Conservation (phyloP, 2,329 filamentous ascomycete genomes). For the Grosmannia serpens region DNA sequence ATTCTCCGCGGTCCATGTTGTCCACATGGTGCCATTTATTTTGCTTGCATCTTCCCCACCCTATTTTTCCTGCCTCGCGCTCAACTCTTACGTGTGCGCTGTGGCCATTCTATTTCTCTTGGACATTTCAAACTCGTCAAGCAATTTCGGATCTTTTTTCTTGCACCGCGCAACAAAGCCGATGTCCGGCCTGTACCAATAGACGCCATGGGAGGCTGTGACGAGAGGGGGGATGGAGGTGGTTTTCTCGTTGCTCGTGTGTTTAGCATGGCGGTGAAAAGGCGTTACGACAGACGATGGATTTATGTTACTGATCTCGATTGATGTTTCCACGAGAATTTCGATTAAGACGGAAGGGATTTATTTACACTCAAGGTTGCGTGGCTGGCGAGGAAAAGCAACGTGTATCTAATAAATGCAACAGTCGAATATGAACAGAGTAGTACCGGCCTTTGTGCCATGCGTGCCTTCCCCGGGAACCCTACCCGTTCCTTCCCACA, state of each 20-base stretch:
- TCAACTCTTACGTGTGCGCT: not conserved
- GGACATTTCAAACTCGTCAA: not conserved
- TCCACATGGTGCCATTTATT: not conserved
- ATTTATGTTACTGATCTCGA: not conserved
- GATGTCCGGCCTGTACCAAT: not conserved
- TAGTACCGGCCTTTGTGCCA: not conserved
- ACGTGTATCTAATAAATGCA: not conserved
- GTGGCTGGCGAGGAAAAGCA: not conserved
- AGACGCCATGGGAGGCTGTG: not conserved
- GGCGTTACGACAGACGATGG: slow-evolving; percentile 1
- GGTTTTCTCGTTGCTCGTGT: not conserved
- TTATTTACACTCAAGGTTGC: not conserved
- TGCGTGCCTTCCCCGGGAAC: not conserved
- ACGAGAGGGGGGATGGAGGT: not conserved
- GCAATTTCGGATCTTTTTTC: not conserved
- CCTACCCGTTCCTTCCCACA: not conserved
- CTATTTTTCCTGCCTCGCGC: not conserved
- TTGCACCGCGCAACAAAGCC: not conserved
- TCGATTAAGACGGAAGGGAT: not conserved
- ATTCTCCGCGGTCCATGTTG: not conserved
- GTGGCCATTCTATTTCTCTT: not conserved
- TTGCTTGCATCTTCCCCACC: not conserved
- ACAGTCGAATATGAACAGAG: not conserved
- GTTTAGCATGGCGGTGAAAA: slow-evolving; percentile 1
- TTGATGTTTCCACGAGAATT: not conserved